A percentile compares a stretch with the other conserved stretches of the same genome.
Conservation (phyloP, 75 land plant species). For the Adiantum capillusveneris region DNA sequence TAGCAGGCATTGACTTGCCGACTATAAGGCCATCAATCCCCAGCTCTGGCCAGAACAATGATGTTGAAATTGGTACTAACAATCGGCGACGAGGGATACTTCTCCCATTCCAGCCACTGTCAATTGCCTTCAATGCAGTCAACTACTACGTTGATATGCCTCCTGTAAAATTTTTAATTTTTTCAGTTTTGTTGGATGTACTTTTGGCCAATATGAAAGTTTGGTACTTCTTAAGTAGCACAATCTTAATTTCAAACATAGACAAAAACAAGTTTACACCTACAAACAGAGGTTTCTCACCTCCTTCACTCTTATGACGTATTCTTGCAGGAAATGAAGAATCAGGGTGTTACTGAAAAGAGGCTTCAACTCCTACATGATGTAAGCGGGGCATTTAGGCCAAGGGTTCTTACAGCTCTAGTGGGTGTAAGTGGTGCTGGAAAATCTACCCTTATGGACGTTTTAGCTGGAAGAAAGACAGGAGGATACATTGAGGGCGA, state of each 20-base stretch:
- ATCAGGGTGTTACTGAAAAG: slow-evolving; percentile 8
- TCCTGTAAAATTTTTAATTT: slow-evolving; percentile 28
- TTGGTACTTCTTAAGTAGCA: too few species aligned
- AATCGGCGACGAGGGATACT: slow-evolving; percentile 50
- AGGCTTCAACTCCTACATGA: slow-evolving; percentile 15
- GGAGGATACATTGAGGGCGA: slow-evolving; percentile 31
- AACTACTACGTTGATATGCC: slow-evolving; percentile 82
- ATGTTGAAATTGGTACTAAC: not conserved
- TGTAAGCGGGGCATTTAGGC: slow-evolving; percentile 21
- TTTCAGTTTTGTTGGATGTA: too few species aligned
- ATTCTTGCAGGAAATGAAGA: slow-evolving; percentile 22
- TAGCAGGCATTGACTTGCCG: not conserved
- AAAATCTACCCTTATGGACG: slow-evolving; percentile 34
- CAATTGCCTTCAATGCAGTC: slow-evolving; percentile 59
- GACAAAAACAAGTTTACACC: too few species aligned
- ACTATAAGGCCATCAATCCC: not conserved
- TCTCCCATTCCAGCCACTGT: slow-evolving; percentile 62
- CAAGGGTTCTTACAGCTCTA: slow-evolving; percentile 26
- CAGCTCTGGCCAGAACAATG: not conserved
- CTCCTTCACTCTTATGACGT: not conserved
- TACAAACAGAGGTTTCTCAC: not conserved
- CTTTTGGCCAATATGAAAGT: too few species aligned
- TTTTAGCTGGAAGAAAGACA: slow-evolving; percentile 33
- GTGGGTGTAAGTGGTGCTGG: slow-evolving; percentile 38
- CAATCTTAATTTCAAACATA: too few species aligned